A percentile compares a stretch with the other conserved stretches of the same genome.
These are phyloP conservation scores for Mycena filopes DNA, from an alignment of 768 basidiomycete genomes.

Conservation along the genomic window DNA sequence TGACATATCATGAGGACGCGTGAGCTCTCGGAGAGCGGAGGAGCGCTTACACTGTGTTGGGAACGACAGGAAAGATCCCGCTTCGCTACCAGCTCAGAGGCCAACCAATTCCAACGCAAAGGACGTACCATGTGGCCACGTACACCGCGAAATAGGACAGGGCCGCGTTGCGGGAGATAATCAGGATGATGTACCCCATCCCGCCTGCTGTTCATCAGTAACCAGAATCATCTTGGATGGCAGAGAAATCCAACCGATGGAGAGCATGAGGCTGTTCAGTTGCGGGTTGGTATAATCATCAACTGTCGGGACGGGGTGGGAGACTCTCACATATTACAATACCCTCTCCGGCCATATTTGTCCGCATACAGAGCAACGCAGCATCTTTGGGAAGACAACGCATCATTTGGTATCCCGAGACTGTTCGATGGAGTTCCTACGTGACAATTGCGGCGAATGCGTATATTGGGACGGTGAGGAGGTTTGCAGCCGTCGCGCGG, in stretches of 20 bases:
- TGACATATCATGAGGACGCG: conserved; percentile 37
- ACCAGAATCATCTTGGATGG: not conserved
- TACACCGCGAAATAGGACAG: conserved; percentile 81
- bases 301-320: conserved; percentile 14
- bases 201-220: conserved; percentile 33
- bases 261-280: conserved; percentile 22
- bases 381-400: not conserved
- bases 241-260: conserved; percentile 1
- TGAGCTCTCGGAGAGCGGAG: not conserved
- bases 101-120: not conserved
- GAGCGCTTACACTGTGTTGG: conserved; percentile 60
- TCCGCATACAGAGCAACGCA: conserved; percentile 29
- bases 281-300: not conserved
- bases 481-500: conserved; percentile 72
- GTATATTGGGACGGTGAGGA: conserved; percentile 83
- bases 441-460: conserved; percentile 79
- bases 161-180: conserved; percentile 65
- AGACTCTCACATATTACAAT: conserved; percentile 52
- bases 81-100: conserved; percentile 36
- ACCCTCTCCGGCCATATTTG: conserved; percentile 53
- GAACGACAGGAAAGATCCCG: conserved; percentile 63
- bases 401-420: not conserved
- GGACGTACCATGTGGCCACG: conserved; percentile 73
- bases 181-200: conserved; percentile 74
- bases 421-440: conserved; percentile 35